These are phyloP conservation scores for Fusarium tanahbumbuense DNA, from an alignment of 2,329 filamentous ascomycete species.

Conservation along the genomic window DNA sequence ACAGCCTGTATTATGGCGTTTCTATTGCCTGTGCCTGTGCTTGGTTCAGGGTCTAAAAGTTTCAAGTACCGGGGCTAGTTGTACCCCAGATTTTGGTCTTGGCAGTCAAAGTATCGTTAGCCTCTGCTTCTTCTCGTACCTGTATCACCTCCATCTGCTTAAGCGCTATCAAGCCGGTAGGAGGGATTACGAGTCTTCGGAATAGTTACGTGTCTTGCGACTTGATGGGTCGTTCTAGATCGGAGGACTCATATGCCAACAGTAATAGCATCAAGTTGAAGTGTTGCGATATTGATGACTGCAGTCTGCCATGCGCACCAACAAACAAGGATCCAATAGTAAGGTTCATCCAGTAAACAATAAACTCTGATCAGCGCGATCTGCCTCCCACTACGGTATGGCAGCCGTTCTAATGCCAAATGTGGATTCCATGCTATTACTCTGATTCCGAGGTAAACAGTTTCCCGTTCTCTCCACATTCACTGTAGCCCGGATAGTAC, in stretches of 20 bases:
- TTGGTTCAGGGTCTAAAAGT: slow-evolving; percentile 14
- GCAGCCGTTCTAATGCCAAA: background rate
- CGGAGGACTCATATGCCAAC: background rate
- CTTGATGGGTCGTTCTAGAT: background rate
- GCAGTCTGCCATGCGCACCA: background rate
- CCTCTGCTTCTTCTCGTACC: background rate
- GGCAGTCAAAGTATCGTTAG: background rate
- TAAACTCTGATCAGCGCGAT: slow-evolving; percentile 1
- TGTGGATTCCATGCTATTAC: background rate
- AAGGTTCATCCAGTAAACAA: background rate
- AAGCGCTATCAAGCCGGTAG: background rate
- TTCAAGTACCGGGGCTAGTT: slow-evolving; percentile 19
- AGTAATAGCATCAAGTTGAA: background rate
- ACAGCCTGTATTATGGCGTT: background rate
- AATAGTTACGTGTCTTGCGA: background rate
- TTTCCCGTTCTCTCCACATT: background rate
- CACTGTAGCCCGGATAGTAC: background rate
- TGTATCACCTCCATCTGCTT: background rate
- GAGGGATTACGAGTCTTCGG: background rate
- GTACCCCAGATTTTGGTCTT: slow-evolving; percentile 5
- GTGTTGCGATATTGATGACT: background rate
- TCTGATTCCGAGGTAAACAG: background rate
- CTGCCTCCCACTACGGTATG: background rate
- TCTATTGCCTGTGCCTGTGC: background rate
- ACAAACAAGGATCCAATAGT: background rate